These are phyloP conservation scores for Aspergillus cejpii DNA, from an alignment of 2,329 filamentous ascomycete genomes.

Conservation along the genomic window DNA sequence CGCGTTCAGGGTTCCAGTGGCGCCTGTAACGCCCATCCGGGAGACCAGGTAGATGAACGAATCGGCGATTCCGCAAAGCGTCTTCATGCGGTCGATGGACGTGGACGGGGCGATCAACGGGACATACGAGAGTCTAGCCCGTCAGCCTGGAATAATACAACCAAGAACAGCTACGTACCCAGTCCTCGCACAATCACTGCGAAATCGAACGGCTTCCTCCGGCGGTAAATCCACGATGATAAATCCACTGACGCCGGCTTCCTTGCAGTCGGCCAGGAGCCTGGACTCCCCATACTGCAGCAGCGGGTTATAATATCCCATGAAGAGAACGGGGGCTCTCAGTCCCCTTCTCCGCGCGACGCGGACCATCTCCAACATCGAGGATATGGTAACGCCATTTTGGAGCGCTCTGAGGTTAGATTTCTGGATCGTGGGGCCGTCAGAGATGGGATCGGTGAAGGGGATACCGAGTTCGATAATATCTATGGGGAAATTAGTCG, in stretches of 20 bases:
- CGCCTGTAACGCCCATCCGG: slow-evolving; percentile 88
- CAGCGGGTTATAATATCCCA: slow-evolving; percentile 97
- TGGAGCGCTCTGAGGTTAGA: slow-evolving; percentile 78
- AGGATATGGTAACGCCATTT: slow-evolving; percentile 75
- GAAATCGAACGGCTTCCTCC: slow-evolving; percentile 89
- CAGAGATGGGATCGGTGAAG: slow-evolving; percentile 93
- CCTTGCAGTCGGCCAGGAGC: slow-evolving; percentile 71
- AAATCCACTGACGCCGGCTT: slow-evolving; percentile 86
- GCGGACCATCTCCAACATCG: slow-evolving; percentile 73
- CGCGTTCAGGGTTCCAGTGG: slow-evolving; percentile 69
- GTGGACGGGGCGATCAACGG: slow-evolving; percentile 88
- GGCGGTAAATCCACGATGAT: slow-evolving; percentile 94
- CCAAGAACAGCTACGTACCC: slow-evolving; percentile 47
- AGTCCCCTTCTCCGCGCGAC: slow-evolving; percentile 69
- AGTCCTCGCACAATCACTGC: slow-evolving; percentile 70
- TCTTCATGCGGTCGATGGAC: slow-evolving; percentile 79
- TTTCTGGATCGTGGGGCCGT: slow-evolving; percentile 90
- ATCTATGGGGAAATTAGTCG: slow-evolving; percentile 60
- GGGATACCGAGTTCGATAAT: slow-evolving; percentile 90
- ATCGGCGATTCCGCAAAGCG: slow-evolving; percentile 87
- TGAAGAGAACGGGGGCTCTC: slow-evolving; percentile 74
- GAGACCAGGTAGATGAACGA: slow-evolving; percentile 98
- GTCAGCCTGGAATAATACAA: not conserved
- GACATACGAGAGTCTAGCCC: slow-evolving; percentile 73
- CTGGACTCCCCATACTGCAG: slow-evolving; percentile 84